Evolutionary conservation across 2,329 filamentous ascomycete genomes (phyloP).

Genomic region (Tolypocladium amazonense): DNA sequence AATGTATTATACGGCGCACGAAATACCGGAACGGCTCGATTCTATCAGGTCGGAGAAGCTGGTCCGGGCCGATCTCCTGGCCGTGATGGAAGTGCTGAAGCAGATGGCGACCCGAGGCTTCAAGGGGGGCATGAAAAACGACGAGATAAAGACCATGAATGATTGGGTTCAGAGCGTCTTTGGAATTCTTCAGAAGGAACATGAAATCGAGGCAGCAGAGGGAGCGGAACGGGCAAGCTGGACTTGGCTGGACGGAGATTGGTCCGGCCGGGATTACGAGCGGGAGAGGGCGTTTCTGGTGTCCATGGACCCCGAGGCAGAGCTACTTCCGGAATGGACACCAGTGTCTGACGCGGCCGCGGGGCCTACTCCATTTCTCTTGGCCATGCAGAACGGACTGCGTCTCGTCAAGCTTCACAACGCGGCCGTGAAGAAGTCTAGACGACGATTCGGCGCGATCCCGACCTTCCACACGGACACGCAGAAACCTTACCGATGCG

Average conservation of each 20-base stretch:
- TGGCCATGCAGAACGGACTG: slow-evolving; percentile 65
- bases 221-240: slow-evolving; percentile 59
- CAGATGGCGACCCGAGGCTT: slow-evolving; percentile 85
- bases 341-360: slow-evolving; percentile 28
- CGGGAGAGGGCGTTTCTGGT: slow-evolving; percentile 73
- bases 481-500: slow-evolving; percentile 83
- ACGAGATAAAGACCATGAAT: slow-evolving; percentile 67
- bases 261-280: slow-evolving; percentile 63
- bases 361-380: slow-evolving; percentile 65
- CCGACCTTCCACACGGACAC: slow-evolving; percentile 86
- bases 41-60: slow-evolving; percentile 79
- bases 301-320: slow-evolving; percentile 55
- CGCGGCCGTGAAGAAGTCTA: slow-evolving; percentile 72
- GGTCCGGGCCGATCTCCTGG: slow-evolving; percentile 73
- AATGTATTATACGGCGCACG: slow-evolving; percentile 91
- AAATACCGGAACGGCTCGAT: slow-evolving; percentile 74
- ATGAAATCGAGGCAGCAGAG: slow-evolving; percentile 66
- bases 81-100: slow-evolving; percentile 83
- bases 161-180: slow-evolving; percentile 73
- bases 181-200: slow-evolving; percentile 65
- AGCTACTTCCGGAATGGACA: slow-evolving; percentile 58
- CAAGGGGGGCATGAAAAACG: slow-evolving; percentile 65
- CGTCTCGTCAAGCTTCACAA: slow-evolving; percentile 84
- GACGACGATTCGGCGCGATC: slow-evolving; percentile 80
- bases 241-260: slow-evolving; percentile 72